Percentiles rank a stretch among this genome's conserved stretches.
These are phyloP conservation scores for Talaromyces marneffei DNA, from an alignment of 2,329 filamentous ascomycete genomes.

Conservation along the genomic window DNA sequence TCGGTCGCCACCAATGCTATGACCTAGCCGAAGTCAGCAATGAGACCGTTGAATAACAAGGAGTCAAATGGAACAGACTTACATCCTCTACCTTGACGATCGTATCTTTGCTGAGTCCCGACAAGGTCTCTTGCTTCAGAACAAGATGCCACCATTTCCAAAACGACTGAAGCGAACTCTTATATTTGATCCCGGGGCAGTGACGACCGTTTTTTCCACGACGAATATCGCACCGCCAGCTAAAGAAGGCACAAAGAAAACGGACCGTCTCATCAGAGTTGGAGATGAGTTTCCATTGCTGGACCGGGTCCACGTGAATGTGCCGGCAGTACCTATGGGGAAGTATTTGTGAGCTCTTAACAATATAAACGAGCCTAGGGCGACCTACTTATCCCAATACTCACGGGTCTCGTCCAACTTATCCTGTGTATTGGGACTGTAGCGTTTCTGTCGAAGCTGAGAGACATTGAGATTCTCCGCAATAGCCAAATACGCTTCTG, in stretches of 20 bases:
- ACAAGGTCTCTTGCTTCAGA: constrained; percentile 18
- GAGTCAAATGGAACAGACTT: background rate
- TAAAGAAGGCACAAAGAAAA: constrained; percentile 22
- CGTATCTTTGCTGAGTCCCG: constrained; percentile 5
- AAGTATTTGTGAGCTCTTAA: background rate
- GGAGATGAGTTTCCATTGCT: constrained; percentile 20
- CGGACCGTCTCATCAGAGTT: constrained; percentile 24
- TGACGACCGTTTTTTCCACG: constrained; percentile 2
- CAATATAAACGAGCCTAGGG: background rate
- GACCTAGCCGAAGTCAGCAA: constrained; percentile 20
- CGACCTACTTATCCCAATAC: constrained; percentile 22
- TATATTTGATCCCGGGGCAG: background rate
- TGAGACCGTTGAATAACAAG: background rate
- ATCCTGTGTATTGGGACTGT: constrained; percentile 22
- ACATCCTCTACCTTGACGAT: constrained; percentile 5
- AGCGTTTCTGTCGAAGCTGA: constrained; percentile 24
- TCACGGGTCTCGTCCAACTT: constrained; percentile 25
- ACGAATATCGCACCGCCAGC: constrained; percentile 13
- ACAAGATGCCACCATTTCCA: constrained; percentile 19
- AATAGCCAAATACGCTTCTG: constrained; percentile 21
- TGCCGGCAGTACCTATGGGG: constrained; percentile 22
- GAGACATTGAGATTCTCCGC: constrained; percentile 24
- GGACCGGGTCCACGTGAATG: constrained; percentile 16
- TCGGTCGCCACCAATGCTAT: constrained; percentile 23
- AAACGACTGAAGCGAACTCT: too few relatives aligned